These are phyloP conservation scores for Mortierella sp. DNA, from an alignment of 371 early-diverging fungal genomes.

Conservation along the genomic window DNA sequence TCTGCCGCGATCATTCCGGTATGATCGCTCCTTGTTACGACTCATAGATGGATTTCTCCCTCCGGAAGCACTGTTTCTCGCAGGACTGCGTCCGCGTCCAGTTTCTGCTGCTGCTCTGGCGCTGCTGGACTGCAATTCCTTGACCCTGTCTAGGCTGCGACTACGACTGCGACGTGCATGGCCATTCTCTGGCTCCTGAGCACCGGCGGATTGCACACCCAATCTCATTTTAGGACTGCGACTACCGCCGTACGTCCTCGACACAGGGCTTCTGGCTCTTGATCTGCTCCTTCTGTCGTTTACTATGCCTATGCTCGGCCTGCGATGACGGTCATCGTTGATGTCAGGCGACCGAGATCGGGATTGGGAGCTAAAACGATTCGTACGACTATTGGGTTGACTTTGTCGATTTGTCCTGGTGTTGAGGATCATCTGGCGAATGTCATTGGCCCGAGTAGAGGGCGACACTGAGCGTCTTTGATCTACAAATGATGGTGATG, in stretches of 20 bases:
- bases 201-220: not conserved
- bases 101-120: not conserved
- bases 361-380: not conserved
- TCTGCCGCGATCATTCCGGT: not conserved
- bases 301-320: not conserved
- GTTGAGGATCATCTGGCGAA: constrained; percentile 12
- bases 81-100: not conserved
- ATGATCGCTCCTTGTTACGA: not conserved
- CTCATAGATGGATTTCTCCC: not conserved
- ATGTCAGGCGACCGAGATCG: constrained; percentile 6
- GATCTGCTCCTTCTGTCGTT: not conserved
- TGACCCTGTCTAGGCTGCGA: not conserved
- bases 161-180: constrained; percentile 1
- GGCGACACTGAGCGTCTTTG: constrained; percentile 10
- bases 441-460: not conserved
- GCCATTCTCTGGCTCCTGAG: not conserved
- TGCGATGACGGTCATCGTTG: not conserved
- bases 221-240: not conserved
- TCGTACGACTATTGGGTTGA: not conserved
- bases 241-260: not conserved
- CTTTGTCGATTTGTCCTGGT: constrained; percentile 1
- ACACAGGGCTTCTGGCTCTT: not conserved
- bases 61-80: not conserved
- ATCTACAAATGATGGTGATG: constrained; percentile 6
- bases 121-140: not conserved